These are phyloP conservation scores for Neophaeococcomyces aloes DNA, from an alignment of 2,329 filamentous ascomycete species.

Conservation along the genomic window DNA sequence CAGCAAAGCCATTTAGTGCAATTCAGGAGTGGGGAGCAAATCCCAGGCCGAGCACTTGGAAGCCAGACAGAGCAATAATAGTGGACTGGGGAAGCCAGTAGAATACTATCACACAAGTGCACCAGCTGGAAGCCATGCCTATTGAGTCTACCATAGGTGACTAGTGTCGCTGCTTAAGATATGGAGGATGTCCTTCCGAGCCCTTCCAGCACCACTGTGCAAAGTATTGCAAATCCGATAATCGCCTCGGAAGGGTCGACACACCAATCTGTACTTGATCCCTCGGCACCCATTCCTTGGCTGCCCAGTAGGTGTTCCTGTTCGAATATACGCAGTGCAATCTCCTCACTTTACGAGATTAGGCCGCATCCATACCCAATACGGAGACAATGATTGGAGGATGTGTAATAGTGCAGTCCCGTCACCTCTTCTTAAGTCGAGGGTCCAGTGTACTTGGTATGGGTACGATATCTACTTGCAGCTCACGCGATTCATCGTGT, in stretches of 20 bases:
- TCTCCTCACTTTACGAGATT: not conserved
- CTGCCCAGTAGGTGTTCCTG: too few relatives aligned
- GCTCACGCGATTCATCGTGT: not conserved
- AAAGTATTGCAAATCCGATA: not conserved
- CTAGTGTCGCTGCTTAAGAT: not conserved
- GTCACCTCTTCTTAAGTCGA: not conserved
- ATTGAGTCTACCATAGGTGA: slow-evolving; percentile 1
- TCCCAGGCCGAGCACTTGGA: not conserved
- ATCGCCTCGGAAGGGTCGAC: not conserved
- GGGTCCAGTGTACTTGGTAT: not conserved
- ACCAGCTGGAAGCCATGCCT: not conserved
- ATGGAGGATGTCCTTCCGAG: too few relatives aligned
- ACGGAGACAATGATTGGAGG: not conserved
- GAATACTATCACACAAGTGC: not conserved
- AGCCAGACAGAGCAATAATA: not conserved
- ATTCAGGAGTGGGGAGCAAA: slow-evolving; percentile 1
- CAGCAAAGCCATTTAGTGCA: not conserved
- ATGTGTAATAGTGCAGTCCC: not conserved
- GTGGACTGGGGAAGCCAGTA: slow-evolving; percentile 5
- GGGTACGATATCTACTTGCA: not conserved
- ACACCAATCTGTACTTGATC: too few relatives aligned
- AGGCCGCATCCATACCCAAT: not conserved
- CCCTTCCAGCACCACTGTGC: too few relatives aligned
- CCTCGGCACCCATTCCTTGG: too few relatives aligned
- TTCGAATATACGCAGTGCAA: too few relatives aligned